Evolutionary conservation across 495 filamentous ascomycete genomes (phyloP).

Genomic region (Pyronema omphalodes): DNA sequence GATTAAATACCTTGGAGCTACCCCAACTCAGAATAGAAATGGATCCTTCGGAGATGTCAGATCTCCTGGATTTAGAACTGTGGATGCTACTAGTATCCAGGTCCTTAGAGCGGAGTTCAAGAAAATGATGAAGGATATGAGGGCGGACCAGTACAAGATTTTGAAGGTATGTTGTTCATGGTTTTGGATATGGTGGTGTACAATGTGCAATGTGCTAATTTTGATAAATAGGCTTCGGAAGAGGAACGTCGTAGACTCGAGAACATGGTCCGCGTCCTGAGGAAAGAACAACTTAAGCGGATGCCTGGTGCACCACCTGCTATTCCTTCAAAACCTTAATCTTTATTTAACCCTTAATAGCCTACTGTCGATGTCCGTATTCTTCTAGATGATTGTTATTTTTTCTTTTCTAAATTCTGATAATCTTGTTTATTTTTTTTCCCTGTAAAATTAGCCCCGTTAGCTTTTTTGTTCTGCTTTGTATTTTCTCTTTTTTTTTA

Average conservation of each 20-base stretch:
- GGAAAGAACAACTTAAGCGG: slow-evolving; percentile 17
- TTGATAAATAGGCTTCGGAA: slow-evolving; percentile 19
- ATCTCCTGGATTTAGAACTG: slow-evolving; percentile 29
- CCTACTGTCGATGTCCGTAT: too few relatives aligned
- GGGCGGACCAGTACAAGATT: slow-evolving; percentile 48
- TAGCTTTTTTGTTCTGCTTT: too few relatives aligned
- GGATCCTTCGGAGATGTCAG: slow-evolving; percentile 19
- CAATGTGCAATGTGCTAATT: background rate
- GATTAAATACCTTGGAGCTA: slow-evolving; percentile 47
- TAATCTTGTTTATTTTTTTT: too few relatives aligned
- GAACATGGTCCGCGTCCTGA: slow-evolving; percentile 17
- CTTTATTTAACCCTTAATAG: too few relatives aligned
- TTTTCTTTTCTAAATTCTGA: too few relatives aligned
- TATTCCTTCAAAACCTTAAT: too few relatives aligned
- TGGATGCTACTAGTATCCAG: slow-evolving; percentile 48
- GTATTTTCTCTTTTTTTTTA: too few relatives aligned
- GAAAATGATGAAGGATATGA: slow-evolving; percentile 78
- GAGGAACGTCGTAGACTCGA: slow-evolving; percentile 22
- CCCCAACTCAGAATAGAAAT: slow-evolving; percentile 22
- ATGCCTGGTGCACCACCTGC: too few relatives aligned
- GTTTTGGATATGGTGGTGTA: background rate
- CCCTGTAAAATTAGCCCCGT: too few relatives aligned
- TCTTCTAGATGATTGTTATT: too few relatives aligned
- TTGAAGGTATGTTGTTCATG: slow-evolving; percentile 38
- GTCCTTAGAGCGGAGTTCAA: slow-evolving; percentile 68